These are phyloP conservation scores for Globisporangium rhizosaccharum DNA, from an alignment of 352 stramenopile species.

Conservation along the genomic window DNA sequence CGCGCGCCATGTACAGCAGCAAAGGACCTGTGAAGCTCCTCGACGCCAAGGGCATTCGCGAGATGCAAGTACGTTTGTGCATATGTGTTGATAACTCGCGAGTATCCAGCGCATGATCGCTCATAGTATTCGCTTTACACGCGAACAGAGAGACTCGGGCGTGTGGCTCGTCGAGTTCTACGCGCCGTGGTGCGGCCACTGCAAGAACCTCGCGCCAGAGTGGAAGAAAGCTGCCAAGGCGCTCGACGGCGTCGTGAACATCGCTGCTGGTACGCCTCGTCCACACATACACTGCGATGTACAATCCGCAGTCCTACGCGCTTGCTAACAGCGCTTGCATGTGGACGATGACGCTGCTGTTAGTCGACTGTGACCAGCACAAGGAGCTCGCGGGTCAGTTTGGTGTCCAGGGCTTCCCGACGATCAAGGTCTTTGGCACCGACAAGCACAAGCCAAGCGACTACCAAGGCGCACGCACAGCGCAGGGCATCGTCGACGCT, in stretches of 20 bases:
- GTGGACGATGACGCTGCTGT: background rate
- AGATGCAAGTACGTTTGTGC: conserved; percentile 38
- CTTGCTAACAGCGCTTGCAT: background rate
- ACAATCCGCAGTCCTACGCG: background rate
- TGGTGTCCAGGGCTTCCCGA: conserved; percentile 89
- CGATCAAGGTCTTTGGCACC: conserved; percentile 91
- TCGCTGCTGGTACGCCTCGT: conserved; percentile 56
- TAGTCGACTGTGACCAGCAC: conserved; percentile 78
- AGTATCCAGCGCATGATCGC: background rate
- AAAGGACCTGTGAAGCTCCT: conserved; percentile 65
- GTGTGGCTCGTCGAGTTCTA: conserved; percentile 96
- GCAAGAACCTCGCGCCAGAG: conserved; percentile 89
- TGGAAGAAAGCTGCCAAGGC: conserved; percentile 89
- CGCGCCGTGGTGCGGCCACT: conserved; percentile 94
- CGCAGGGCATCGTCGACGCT: conserved; percentile 82
- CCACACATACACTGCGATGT: background rate
- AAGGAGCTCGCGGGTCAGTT: conserved; percentile 84
- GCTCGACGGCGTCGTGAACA: conserved; percentile 85
- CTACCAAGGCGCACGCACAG: conserved; percentile 77
- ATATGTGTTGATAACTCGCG: background rate
- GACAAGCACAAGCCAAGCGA: conserved; percentile 73
- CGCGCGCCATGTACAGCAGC: conserved; percentile 55
- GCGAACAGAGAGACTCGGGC: conserved; percentile 48
- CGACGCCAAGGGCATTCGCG: conserved; percentile 63
- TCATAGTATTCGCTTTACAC: background rate